These are phyloP conservation scores for Myriosclerotinia duriaeana DNA, from an alignment of 2,329 filamentous ascomycete genomes.

Conservation along the genomic window DNA sequence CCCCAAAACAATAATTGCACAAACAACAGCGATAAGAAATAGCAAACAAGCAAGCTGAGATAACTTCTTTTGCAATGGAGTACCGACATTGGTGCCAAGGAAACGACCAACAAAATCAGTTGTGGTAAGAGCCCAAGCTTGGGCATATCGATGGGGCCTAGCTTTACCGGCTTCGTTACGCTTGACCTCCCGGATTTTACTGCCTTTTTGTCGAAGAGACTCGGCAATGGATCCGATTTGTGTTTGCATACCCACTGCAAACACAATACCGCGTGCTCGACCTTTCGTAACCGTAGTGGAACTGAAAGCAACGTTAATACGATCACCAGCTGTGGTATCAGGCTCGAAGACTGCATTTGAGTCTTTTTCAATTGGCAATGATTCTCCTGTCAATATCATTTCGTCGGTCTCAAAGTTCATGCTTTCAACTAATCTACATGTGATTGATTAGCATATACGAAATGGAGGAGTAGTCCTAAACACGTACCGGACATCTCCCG, in stretches of 20 bases:
- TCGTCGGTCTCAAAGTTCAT: conserved; percentile 61
- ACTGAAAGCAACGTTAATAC: conserved; percentile 61
- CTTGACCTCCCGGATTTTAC: conserved; percentile 48
- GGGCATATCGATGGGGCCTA: conserved; percentile 49
- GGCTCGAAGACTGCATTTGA: conserved; percentile 49
- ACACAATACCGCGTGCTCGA: conserved; percentile 59
- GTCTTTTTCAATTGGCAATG: conserved; percentile 56
- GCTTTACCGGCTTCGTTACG: conserved; percentile 50
- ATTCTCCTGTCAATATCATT: conserved; percentile 62
- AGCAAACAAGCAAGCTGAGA: conserved; percentile 63
- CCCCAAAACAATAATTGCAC: conserved; percentile 63
- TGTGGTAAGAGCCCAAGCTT: conserved; percentile 46
- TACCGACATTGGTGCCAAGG: conserved; percentile 63
- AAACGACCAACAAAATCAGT: conserved; percentile 59
- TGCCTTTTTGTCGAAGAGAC: conserved; percentile 55
- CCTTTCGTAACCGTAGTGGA: conserved; percentile 63
- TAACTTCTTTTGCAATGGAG: conserved; percentile 65
- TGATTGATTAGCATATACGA: conserved; percentile 24
- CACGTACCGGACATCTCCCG: conserved; percentile 44
- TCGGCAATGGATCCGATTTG: conserved; percentile 65
- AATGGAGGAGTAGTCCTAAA: neutral
- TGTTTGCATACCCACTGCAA: conserved; percentile 59
- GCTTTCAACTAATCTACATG: conserved; percentile 47
- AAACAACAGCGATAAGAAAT: conserved; percentile 62
- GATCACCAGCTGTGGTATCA: conserved; percentile 58